Percentiles rank a stretch among this genome's conserved stretches.
Conservation (phyloP, 2,329 filamentous ascomycete species). For the Sodiomyces alkalinus region DNA sequence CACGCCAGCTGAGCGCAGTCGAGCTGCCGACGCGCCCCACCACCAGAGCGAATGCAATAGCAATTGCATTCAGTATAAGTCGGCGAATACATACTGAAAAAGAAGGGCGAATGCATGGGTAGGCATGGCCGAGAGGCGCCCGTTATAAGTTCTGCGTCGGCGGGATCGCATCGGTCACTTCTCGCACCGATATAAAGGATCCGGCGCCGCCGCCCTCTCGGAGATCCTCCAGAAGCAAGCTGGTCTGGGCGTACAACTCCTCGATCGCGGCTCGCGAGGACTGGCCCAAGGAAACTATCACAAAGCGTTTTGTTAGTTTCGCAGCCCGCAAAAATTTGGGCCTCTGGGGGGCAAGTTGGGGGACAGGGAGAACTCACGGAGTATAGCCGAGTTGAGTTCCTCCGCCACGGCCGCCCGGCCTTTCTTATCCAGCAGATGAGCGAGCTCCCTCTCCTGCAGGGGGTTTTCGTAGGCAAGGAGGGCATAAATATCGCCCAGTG, state of each 20-base stretch:
- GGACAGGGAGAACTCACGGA: slow-evolving; percentile 45
- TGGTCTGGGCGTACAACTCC: slow-evolving; percentile 72
- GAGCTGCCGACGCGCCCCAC: too few relatives aligned
- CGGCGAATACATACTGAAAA: too few relatives aligned
- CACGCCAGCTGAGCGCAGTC: too few relatives aligned
- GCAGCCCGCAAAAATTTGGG: too few relatives aligned
- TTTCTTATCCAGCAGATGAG: slow-evolving; percentile 60
- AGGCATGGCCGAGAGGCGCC: too few relatives aligned
- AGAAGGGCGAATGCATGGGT: too few relatives aligned
- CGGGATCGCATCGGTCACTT: slow-evolving; percentile 31
- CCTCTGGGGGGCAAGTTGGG: neutral
- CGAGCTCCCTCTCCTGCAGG: slow-evolving; percentile 55
- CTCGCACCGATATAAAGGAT: slow-evolving; percentile 56
- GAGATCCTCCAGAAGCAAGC: slow-evolving; percentile 69
- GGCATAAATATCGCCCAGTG: slow-evolving; percentile 73
- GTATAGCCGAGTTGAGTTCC: slow-evolving; percentile 83
- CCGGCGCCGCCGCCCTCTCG: slow-evolving; percentile 66
- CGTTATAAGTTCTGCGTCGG: slow-evolving; percentile 19
- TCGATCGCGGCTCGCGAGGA: slow-evolving; percentile 77
- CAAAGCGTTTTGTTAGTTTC: slow-evolving; percentile 9
- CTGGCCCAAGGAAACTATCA: slow-evolving; percentile 75
- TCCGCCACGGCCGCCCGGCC: slow-evolving; percentile 73
- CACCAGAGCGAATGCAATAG: too few relatives aligned
- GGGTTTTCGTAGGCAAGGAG: slow-evolving; percentile 79
- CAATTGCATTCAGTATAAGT: too few relatives aligned